phyloP scores from a whole-genome alignment of 1,284 basidiomycete species.

The Coniferiporia weirii region DNA sequence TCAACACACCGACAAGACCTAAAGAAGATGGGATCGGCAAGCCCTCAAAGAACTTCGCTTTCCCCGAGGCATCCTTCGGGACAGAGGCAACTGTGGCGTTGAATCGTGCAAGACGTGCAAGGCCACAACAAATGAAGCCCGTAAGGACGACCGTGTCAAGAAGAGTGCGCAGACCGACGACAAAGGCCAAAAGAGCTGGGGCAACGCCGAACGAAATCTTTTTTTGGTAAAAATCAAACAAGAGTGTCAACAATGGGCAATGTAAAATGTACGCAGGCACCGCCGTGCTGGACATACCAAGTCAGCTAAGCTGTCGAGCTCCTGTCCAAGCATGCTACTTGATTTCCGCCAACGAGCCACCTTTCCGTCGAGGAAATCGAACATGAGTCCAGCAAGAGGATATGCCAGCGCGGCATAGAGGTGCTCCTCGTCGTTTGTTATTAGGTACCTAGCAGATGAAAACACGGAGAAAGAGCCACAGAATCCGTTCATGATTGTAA shows the following conservation, averaged over 20 bases:
- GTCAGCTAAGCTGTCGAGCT: constrained; percentile 95
- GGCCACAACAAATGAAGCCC: constrained; percentile 91
- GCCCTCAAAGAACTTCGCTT: constrained; percentile 94
- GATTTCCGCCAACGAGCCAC: constrained; percentile 96
- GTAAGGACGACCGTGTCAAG: constrained; percentile 87
- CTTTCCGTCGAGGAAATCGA: constrained; percentile 97
- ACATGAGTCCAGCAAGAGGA: constrained; percentile 94
- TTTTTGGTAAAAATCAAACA: background rate
- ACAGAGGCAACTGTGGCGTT: constrained; percentile 96
- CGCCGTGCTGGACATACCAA: constrained; percentile 50
- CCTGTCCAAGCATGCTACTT: constrained; percentile 95
- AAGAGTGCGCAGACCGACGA: constrained; percentile 83
- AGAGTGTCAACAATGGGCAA: background rate
- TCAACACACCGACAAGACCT: constrained; percentile 74
- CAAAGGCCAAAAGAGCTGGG: constrained; percentile 88
- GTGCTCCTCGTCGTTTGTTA: constrained; percentile 76
- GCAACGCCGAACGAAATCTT: constrained; percentile 98
- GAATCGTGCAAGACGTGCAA: constrained; percentile 95
- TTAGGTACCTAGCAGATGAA: constrained; percentile 84
- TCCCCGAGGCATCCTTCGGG: constrained; percentile 85
- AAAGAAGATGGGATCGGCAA: constrained; percentile 94
- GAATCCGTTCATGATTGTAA: constrained; percentile 99
- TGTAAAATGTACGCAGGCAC: background rate
- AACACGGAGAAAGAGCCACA: constrained; percentile 97
- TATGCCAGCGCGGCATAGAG: constrained; percentile 84